Evolutionary conservation across 495 filamentous ascomycete genomes (phyloP), one percentile per base, ranked within the genome.

Genomic region (Echria macrotheca): DNA sequence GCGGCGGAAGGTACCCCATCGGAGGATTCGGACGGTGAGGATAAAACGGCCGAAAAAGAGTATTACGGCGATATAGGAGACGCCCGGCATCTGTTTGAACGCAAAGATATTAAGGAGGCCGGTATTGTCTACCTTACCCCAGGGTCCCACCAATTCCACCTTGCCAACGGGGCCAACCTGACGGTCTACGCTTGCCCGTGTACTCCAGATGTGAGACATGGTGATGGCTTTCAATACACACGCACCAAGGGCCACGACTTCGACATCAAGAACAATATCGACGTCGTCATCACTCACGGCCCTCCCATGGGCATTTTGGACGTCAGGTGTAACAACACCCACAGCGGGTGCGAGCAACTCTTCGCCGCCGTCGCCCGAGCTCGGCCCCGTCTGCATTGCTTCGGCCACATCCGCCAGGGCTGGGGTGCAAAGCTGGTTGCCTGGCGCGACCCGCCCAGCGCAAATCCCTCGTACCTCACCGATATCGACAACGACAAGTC

Each of bases 201-300:
- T 47, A 80, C 78, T n/a, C 81, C 85, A 0, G 80, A 79, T 18
- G 76, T 71, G 46, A 70, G 64, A 41, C 63, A 70, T 31, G 81
- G 76, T 75, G 37, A 39, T 28, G 85, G 77, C 1, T 90, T 88
- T 53, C 72, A 73, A 18, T 88, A 87, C 58, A 39, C 56, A 3
- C 21, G 33, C 11, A 23, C 32, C 3, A 33, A 47, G 58, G 50
- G 1, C 15, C 45, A 47, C 45, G 33, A 47, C 45, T 47, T 37
- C 24, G 23, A 1, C 18, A 47, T 47, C 19, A 1, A n/a, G 28
- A 9, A 17, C 12, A 38, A 5, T 7, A n/a, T 84, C 10, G 83
- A 91, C 53, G 72, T 91, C 3, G 71, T 83, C 33, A 74, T 91
- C 51, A 89, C 86, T 0, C 87, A 93, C 55, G 83, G 86, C 2